Conservation (phyloP, 2,329 filamentous ascomycete genomes). For the Xylariales sp. region DNA sequence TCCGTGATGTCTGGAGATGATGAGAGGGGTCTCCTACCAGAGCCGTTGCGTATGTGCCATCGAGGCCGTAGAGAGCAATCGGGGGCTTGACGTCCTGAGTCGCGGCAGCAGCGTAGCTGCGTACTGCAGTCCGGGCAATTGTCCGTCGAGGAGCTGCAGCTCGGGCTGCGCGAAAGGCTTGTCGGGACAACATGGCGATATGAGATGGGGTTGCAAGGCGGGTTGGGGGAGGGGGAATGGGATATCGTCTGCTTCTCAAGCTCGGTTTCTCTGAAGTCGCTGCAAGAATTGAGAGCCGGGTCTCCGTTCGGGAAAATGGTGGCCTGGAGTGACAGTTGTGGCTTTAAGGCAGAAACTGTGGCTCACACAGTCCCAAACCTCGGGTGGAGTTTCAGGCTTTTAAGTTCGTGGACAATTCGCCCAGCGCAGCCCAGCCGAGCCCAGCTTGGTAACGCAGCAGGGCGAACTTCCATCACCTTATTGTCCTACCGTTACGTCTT, state of each 20-base stretch:
- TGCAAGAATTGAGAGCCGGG: slow-evolving; percentile 10
- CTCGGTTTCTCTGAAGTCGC: slow-evolving; percentile 6
- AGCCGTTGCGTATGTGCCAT: slow-evolving; percentile 97
- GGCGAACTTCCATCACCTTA: no score
- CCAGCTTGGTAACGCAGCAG: no score
- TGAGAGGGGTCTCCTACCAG: slow-evolving; percentile 65
- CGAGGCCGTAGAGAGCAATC: slow-evolving; percentile 87
- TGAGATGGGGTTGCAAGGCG: slow-evolving; percentile 14
- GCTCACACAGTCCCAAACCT: no score
- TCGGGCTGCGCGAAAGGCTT: slow-evolving; percentile 51
- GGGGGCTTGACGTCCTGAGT: slow-evolving; percentile 73
- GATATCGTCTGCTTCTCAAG: slow-evolving; percentile 13
- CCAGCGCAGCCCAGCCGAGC: no score
- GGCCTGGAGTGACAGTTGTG: slow-evolving; percentile 1
- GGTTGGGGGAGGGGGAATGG: slow-evolving; percentile 19
- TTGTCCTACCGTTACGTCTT: no score
- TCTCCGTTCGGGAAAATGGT: slow-evolving; percentile 8
- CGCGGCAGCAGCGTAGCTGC: slow-evolving; percentile 69
- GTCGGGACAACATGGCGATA: slow-evolving; percentile 57
- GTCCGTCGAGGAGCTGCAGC: slow-evolving; percentile 54
- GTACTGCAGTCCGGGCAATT: slow-evolving; percentile 58
- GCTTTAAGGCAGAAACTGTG: not conserved
- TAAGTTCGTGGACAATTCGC: no score
- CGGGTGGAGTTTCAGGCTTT: no score
- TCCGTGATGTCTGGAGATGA: not conserved